These are phyloP conservation scores for Tilletiopsis washingtonensis DNA, from an alignment of 1,284 basidiomycete species.

Conservation along the genomic window DNA sequence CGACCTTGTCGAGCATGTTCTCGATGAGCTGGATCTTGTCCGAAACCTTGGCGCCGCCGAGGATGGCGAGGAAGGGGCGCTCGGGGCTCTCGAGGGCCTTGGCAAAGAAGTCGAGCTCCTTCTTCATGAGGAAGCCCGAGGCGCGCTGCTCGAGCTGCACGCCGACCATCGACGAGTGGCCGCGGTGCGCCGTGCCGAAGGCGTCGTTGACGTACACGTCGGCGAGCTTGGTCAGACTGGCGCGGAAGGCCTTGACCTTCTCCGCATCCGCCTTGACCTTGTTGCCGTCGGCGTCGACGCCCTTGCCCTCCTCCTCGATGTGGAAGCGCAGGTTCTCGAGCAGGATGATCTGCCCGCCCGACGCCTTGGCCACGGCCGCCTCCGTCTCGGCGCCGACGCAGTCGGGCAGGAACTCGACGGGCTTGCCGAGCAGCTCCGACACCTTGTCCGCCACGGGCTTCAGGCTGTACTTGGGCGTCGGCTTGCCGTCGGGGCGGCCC, in stretches of 20 bases:
- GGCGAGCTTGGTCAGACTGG: constrained; percentile 79
- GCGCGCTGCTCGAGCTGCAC: constrained; percentile 87
- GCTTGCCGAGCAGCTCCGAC: constrained; percentile 47
- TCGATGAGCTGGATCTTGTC: constrained; percentile 99
- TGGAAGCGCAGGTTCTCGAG: constrained; percentile 98
- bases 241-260: constrained; percentile 75
- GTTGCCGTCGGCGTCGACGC: constrained; percentile 82
- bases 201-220: constrained; percentile 99
- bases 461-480: constrained; percentile 81
- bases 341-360: constrained; percentile 73
- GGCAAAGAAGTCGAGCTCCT: constrained; percentile 97
- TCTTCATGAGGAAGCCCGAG: constrained; percentile 94
- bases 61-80: constrained; percentile 91
- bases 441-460: constrained; percentile 62
- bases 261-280: constrained; percentile 85
- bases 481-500: constrained; percentile 90
- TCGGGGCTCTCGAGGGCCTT: constrained; percentile 93
- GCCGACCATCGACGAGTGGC: constrained; percentile 97
- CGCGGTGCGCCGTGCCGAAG: constrained; percentile 96
- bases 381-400: constrained; percentile 81
- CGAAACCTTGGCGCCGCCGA: constrained; percentile 96
- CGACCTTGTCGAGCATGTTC: constrained; percentile 98
- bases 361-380: constrained; percentile 62
- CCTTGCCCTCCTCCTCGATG: constrained; percentile 92
- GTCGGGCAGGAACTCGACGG: constrained; percentile 71